Conservation (phyloP, 495 filamentous ascomycete species). For the Lindgomyces ingoldianus region DNA sequence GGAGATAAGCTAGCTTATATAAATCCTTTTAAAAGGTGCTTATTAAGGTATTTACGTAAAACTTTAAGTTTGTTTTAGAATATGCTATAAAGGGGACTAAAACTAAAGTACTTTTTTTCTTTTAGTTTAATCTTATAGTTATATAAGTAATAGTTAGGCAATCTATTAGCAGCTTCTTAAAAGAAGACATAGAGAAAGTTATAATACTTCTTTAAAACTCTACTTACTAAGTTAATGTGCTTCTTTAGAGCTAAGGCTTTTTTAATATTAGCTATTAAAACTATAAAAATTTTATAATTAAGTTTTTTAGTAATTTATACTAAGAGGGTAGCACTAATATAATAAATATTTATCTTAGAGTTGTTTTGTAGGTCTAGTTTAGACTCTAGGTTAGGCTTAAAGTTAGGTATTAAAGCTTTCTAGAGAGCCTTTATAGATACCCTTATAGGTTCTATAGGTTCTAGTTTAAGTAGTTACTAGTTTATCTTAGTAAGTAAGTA, state of each 20-base stretch:
- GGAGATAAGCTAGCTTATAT: slow-evolving; percentile 10
- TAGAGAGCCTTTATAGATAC: background rate
- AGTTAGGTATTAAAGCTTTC: background rate
- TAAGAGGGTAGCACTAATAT: background rate
- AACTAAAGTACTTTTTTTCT: background rate
- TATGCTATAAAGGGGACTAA: slow-evolving; percentile 28
- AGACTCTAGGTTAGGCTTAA: background rate
- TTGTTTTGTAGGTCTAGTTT: background rate
- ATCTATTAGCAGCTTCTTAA: slow-evolving; percentile 1
- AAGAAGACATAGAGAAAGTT: background rate
- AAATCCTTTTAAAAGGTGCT: slow-evolving; percentile 25
- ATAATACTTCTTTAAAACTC: slow-evolving; percentile 4
- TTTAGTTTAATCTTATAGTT: slow-evolving; percentile 26
- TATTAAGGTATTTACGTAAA: slow-evolving; percentile 18
- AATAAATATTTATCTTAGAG: background rate
- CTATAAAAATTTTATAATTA: background rate
- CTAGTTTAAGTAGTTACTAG: background rate
- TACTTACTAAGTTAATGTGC: background rate
- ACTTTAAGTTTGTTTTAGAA: slow-evolving; percentile 27
- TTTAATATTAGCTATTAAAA: slow-evolving; percentile 4
- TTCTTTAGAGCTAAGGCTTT: slow-evolving; percentile 10
- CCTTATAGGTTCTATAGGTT: background rate
- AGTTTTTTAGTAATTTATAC: background rate
- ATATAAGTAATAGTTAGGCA: slow-evolving; percentile 5
- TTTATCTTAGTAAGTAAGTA: background rate